These are phyloP conservation scores for Cordyceps militaris DNA, from an alignment of 2,329 filamentous ascomycete genomes.

Conservation along the genomic window DNA sequence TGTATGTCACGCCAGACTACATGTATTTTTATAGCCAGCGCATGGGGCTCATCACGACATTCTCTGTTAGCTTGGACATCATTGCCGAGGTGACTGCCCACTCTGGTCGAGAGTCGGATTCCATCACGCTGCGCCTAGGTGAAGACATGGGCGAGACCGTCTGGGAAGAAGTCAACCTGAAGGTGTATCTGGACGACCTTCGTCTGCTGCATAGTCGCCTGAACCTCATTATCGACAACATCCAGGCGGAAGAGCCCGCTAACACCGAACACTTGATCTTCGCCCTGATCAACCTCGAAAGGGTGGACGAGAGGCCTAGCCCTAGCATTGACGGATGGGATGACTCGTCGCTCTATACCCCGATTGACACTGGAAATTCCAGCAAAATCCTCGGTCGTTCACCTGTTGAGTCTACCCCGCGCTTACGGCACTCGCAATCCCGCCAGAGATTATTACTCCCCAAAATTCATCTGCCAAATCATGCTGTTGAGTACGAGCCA, in stretches of 20 bases:
- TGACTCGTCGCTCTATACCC: constrained; percentile 57
- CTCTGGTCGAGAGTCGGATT: constrained; percentile 86
- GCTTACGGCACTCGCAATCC: constrained; percentile 27
- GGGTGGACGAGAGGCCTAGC: constrained; percentile 50
- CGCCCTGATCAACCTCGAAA: constrained; percentile 68
- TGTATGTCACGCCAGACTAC: constrained; percentile 80
- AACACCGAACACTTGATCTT: constrained; percentile 63
- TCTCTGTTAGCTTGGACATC: constrained; percentile 64
- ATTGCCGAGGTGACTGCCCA: constrained; percentile 87
- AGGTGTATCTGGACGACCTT: constrained; percentile 86
- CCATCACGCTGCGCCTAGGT: constrained; percentile 72
- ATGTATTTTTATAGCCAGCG: constrained; percentile 97
- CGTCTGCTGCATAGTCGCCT: constrained; percentile 74
- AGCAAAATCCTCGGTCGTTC: constrained; percentile 31
- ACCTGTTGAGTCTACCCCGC: constrained; percentile 28
- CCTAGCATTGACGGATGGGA: constrained; percentile 89
- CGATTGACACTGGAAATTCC: constrained; percentile 49
- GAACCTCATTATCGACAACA: constrained; percentile 77
- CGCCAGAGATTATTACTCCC: constrained; percentile 38
- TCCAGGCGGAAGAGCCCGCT: constrained; percentile 63
- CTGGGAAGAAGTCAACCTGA: constrained; percentile 73
- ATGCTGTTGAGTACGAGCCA: constrained; percentile 78
- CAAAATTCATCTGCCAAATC: constrained; percentile 75
- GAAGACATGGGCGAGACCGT: constrained; percentile 56
- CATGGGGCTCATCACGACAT: constrained; percentile 81